Conservation (phyloP, 2,329 filamentous ascomycete genomes). For the Amesomyces nigricolor region DNA sequence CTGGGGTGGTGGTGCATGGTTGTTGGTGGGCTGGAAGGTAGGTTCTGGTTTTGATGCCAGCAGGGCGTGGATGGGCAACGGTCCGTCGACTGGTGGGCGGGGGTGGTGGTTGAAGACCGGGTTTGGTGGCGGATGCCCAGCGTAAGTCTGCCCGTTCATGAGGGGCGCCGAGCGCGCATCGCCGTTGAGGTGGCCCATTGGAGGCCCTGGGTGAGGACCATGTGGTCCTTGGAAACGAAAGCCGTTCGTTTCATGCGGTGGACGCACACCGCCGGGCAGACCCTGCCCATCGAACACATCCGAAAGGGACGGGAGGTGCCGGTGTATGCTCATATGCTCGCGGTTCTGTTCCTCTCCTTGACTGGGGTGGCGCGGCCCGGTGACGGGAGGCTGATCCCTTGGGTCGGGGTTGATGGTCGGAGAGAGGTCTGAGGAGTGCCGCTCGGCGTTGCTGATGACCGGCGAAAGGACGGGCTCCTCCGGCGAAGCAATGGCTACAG, state of each 20-base stretch:
- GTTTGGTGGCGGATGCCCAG: slow-evolving; percentile 38
- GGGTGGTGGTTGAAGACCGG: slow-evolving; percentile 35
- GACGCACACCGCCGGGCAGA: slow-evolving; percentile 15
- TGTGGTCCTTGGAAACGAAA: slow-evolving; percentile 18
- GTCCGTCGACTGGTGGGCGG: slow-evolving; percentile 45
- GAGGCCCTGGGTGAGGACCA: slow-evolving; percentile 24
- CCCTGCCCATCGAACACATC: slow-evolving; percentile 41
- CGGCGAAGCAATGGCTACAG: slow-evolving; percentile 33
- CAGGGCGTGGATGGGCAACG: slow-evolving; percentile 50
- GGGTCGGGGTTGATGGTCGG: slow-evolving; percentile 27
- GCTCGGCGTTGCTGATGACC: slow-evolving; percentile 34
- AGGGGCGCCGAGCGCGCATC: slow-evolving; percentile 37
- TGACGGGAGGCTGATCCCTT: slow-evolving; percentile 21
- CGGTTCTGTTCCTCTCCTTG: slow-evolving; percentile 27
- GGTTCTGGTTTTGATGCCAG: slow-evolving; percentile 37
- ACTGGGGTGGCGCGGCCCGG: slow-evolving; percentile 26
- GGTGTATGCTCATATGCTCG: slow-evolving; percentile 31
- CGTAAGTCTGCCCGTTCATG: slow-evolving; percentile 43
- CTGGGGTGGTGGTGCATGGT: slow-evolving; percentile 10
- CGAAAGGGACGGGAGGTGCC: slow-evolving; percentile 42
- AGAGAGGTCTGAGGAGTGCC: slow-evolving; percentile 27
- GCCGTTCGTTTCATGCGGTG: slow-evolving; percentile 21
- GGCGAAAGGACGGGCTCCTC: slow-evolving; percentile 45
- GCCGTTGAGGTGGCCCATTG: slow-evolving; percentile 26
- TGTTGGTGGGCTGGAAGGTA: slow-evolving; percentile 8